Base-by-base conservation (phyloP, 768 basidiomycete species). In the Collybiopsis luxurians region DNA sequence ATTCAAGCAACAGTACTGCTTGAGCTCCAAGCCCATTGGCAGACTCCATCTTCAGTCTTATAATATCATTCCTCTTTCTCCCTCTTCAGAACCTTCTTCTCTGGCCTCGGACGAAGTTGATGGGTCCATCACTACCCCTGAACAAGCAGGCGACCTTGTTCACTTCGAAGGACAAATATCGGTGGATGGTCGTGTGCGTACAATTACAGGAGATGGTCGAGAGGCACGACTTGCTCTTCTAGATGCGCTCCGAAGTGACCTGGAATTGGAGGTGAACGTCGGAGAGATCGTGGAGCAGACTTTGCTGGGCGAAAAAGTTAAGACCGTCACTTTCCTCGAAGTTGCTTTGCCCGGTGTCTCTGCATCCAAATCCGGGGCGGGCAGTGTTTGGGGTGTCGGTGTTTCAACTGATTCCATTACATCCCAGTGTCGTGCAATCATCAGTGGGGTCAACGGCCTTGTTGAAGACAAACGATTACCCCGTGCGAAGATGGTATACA, bases 251-350 rank as follows among this genome's bases (percentile, higher is more conserved):
- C 76, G 75, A 60, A 74, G 73, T 1, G 81, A 86, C 62, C 79
- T 90, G 38, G 83, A 81, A 55, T 75, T 92, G 63, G 72, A 87
- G 61, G 75, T 92, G 57, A 74, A 79, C 48, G 70, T 92, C 40
- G 80, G 87, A 53, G 90, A 91, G 68, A 91, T 88, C 15, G 27
- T 43, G 1, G 3, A 27, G 19, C 36, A 53, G 15, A n/a, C 80
- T 7, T 87, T 89, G 59, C 89, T 92, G 69, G 78, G 82, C 28
- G 81, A 92, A 58, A 83, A 63, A 34, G 77, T 83, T 57, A 85
- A 83, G 60, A 85, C 87, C 2, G 90, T 85, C 6, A 88, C 89
- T 4, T 92, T 87, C 73, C 80, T 94, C 65, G 89, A 92, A 66
- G 75, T 93, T 61, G 78, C 85, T 59, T 72, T 77, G 2, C 69